Conservation (phyloP, 2,329 filamentous ascomycete species). For the Thyridium curvatum region DNA sequence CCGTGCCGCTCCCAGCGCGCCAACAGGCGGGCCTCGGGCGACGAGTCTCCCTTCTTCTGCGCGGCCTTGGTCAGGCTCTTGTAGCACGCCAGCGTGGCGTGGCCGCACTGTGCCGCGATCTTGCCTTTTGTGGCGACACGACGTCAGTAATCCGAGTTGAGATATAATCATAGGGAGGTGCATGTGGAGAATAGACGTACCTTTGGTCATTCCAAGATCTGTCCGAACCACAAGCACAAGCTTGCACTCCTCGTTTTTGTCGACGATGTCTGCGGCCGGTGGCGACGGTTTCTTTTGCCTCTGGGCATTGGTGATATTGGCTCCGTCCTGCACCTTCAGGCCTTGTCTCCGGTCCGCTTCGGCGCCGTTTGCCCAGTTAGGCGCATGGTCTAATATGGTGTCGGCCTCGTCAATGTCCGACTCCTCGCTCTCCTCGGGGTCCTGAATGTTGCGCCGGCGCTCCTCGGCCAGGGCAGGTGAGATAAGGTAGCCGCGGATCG, state of each 20-base stretch:
- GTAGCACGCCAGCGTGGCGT: constrained; percentile 97
- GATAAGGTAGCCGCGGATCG: constrained; percentile 53
- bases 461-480: constrained; percentile 50
- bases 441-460: constrained; percentile 47
- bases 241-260: constrained; percentile 76
- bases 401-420: constrained; percentile 60
- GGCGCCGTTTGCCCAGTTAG: constrained; percentile 58
- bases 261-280: constrained; percentile 19
- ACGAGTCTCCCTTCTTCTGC: constrained; percentile 33
- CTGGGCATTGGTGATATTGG: constrained; percentile 17
- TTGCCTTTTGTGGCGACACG: constrained; percentile 59
- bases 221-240: constrained; percentile 87
- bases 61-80: constrained; percentile 63
- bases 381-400: constrained; percentile 55
- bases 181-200: constrained; percentile 39
- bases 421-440: constrained; percentile 63
- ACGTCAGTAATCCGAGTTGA: background rate
- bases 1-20: constrained; percentile 79
- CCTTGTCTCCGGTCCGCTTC: constrained; percentile 55
- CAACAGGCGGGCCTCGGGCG: constrained; percentile 57
- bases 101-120: constrained; percentile 90
- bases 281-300: constrained; percentile 31
- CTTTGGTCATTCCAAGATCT: constrained; percentile 96
- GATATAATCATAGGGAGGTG: constrained; percentile 3
- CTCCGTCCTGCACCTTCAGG: constrained; percentile 23